Evolutionary conservation across 1,284 basidiomycete genomes (phyloP), one percentile per base, ranked within the genome.

Genomic region (Lentinula novae-zelandiae): DNA sequence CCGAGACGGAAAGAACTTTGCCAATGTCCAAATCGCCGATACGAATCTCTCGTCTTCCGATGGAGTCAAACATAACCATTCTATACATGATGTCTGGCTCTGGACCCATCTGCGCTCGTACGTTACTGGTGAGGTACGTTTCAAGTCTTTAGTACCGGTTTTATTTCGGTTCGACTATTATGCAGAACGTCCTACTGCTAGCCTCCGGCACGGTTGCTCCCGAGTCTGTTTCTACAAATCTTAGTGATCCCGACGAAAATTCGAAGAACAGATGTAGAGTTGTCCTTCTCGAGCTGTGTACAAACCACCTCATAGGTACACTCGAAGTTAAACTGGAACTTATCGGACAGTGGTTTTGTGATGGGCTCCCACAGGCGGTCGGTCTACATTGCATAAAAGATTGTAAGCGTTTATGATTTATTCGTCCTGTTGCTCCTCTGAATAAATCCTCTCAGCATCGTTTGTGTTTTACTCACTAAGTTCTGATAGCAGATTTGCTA

Each of bases 311-410:
- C 20, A 68, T 68, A 7, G 72, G 73, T 2, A 70, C 76, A 2
- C 69, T 74, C 4, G 75, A 77, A 22, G 68, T 78, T 1, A 68
- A 64, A 20, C 74, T 89, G 1, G 75, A 78, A 60, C 76, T 76
- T 53, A 63, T 85, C 12, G 83, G 82, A 4, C 80, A 84, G 42
- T 87, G 85, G 85, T 68, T 75, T 39, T 68, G 84, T 5, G 78
- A 82, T 55, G 82, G 83, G 6, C 73, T 76, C 13, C 71, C 78
- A 0, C 72, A 74, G 48, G 76, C 78, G 34, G 69, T 81, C 10
- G 80, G 78, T 2, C 69, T 88, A 15, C 70, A 77, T 62, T 67
- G 73, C 57, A 75, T 77, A 61, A 65, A 69, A 15, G 76, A 83
- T 53, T 76, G 87, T 87, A 65, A 65, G 76, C 67, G 33, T 58